Evolutionary conservation across 139 green algal species (phyloP).

Genomic region (Chlorella sp.): DNA sequence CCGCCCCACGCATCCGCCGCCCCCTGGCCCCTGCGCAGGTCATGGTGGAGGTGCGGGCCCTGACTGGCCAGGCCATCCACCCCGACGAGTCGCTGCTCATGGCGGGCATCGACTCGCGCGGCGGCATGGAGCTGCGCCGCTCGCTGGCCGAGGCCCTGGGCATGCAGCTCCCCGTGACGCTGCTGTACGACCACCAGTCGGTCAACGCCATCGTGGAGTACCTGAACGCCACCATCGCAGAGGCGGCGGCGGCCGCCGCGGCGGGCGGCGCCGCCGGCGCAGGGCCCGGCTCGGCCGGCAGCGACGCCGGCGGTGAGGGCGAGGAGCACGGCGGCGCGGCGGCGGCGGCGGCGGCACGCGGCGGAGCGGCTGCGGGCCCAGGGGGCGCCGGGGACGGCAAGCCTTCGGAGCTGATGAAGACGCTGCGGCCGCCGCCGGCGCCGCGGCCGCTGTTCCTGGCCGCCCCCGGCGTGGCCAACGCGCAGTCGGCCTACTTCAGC

Average conservation of each 20-base stretch:
- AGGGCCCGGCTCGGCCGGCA: too few species aligned
- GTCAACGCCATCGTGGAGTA: constrained; percentile 60
- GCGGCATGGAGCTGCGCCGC: constrained; percentile 82
- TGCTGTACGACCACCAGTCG: constrained; percentile 87
- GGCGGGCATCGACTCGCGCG: constrained; percentile 70
- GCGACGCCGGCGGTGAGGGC: not conserved
- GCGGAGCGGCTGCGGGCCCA: not conserved
- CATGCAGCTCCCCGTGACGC: constrained; percentile 72
- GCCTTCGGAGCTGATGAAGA: constrained; percentile 75
- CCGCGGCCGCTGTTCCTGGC: constrained; percentile 81
- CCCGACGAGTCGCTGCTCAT: constrained; percentile 65
- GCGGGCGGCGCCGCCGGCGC: not conserved
- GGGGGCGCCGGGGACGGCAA: constrained; percentile 18
- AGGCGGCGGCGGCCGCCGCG: not conserved
- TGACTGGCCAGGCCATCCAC: constrained; percentile 66
- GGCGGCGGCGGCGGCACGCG: not conserved
- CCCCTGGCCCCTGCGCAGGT: constrained; percentile 31
- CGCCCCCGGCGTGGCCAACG: constrained; percentile 88
- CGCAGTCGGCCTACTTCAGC: constrained; percentile 80
- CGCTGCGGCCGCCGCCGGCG: constrained; percentile 53
- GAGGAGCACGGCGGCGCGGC: not conserved
- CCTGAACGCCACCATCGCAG: constrained; percentile 25
- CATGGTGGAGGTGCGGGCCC: constrained; percentile 64
- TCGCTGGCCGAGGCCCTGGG: constrained; percentile 69
- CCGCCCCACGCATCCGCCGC: not conserved